A percentile compares a stretch with the other conserved stretches of the same genome.
Evolutionary conservation across 495 filamentous ascomycete genomes (phyloP).

Genomic region (Neurospora tetrasperma): DNA sequence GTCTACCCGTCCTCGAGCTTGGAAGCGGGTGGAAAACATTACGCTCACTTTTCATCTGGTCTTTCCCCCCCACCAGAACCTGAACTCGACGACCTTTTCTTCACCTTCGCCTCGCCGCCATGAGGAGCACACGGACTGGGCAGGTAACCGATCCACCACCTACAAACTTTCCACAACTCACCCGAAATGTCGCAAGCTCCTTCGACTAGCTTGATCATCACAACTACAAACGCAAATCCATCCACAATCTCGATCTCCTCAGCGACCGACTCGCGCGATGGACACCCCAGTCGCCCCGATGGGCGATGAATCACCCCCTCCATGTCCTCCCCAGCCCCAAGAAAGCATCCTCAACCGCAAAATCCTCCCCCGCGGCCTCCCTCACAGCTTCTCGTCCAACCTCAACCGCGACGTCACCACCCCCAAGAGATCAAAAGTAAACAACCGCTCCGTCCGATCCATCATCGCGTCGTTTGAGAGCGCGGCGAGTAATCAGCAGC

Average conservation of each 20-base stretch:
- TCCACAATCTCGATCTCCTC: not conserved
- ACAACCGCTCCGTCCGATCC: slow-evolving; percentile 7
- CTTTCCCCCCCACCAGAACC: not conserved
- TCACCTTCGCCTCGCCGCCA: not conserved
- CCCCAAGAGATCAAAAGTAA: not conserved
- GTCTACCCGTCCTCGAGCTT: not conserved
- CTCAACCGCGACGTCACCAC: slow-evolving; percentile 1
- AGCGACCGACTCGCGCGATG: not conserved
- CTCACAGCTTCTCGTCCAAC: slow-evolving; percentile 13
- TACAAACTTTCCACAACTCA: not conserved
- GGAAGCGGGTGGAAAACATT: not conserved
- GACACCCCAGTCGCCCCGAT: not conserved
- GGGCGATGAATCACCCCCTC: not conserved
- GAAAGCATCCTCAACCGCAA: slow-evolving; percentile 16
- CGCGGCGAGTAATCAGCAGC: not conserved
- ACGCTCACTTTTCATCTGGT: not conserved
- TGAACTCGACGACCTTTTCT: not conserved
- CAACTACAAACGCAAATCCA: not conserved
- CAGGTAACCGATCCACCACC: not conserved
- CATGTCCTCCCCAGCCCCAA: not conserved
- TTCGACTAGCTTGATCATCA: too few relatives aligned
- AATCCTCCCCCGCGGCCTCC: slow-evolving; percentile 7
- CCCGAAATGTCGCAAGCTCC: not conserved
- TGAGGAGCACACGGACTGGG: not conserved
- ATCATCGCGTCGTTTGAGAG: slow-evolving; percentile 16